Evolutionary conservation across 2,329 filamentous ascomycete genomes (phyloP).

Genomic region (Tothia fuscella): DNA sequence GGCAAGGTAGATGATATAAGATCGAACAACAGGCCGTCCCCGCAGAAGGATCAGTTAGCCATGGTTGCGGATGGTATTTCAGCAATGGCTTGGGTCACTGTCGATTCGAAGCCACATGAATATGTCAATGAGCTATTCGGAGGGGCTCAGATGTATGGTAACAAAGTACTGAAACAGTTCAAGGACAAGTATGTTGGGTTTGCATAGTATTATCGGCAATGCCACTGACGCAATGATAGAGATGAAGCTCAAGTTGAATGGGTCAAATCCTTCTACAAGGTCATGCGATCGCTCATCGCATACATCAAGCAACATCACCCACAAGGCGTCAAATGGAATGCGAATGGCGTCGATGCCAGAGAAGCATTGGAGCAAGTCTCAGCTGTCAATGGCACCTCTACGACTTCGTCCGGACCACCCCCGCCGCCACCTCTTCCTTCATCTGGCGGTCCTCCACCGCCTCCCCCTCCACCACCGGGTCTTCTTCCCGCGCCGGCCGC

Average conservation of each 20-base stretch:
- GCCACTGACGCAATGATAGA: conserved; percentile 33
- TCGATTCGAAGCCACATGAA: conserved; percentile 68
- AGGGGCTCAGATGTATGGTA: conserved; percentile 86
- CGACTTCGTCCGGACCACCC: conserved; percentile 24
- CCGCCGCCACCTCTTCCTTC: conserved; percentile 42
- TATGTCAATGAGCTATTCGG: conserved; percentile 74
- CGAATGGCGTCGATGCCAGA: conserved; percentile 58
- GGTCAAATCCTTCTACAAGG: conserved; percentile 82
- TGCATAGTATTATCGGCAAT: background rate
- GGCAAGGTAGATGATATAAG: conserved; percentile 68
- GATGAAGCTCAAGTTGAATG: conserved; percentile 74
- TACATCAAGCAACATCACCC: conserved; percentile 78
- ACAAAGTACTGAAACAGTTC: conserved; percentile 81
- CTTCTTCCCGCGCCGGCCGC: conserved; percentile 49
- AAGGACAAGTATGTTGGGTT: conserved; percentile 59
- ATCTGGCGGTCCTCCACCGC: conserved; percentile 47
- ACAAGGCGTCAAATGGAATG: conserved; percentile 77
- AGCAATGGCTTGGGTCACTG: conserved; percentile 79
- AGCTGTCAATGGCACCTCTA: conserved; percentile 25
- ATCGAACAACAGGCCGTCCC: conserved; percentile 65
- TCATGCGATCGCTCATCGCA: conserved; percentile 71
- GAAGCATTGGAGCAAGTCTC: conserved; percentile 53
- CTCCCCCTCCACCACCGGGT: conserved; percentile 55
- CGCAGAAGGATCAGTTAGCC: conserved; percentile 65
- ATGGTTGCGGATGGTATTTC: conserved; percentile 84